phyloP scores from a whole-genome alignment of 192 early-diverging fungal species.

The Entomortierella chlamydospora region DNA sequence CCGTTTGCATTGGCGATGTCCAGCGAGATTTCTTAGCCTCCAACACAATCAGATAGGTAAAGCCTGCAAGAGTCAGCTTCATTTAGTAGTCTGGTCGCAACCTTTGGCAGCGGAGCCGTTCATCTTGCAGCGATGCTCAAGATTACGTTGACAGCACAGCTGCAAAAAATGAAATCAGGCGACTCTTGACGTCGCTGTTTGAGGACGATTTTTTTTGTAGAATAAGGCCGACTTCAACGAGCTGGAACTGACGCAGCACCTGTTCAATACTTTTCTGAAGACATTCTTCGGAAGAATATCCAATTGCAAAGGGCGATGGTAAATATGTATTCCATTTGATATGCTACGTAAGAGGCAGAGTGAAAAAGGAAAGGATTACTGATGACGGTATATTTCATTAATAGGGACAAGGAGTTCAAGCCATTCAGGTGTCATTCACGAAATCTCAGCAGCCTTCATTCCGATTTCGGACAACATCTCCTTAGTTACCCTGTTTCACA shows the following conservation, averaged over 20 bases:
- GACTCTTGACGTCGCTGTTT: slow-evolving; percentile 21
- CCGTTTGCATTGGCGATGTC: slow-evolving; percentile 17
- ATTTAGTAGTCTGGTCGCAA: slow-evolving; percentile 6
- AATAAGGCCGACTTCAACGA: slow-evolving; percentile 15
- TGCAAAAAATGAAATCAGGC: slow-evolving; percentile 15
- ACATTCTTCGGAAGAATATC: slow-evolving; percentile 15
- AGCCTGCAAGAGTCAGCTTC: slow-evolving; percentile 9
- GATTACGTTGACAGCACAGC: slow-evolving; percentile 12
- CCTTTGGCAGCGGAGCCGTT: slow-evolving; percentile 12
- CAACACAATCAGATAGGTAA: slow-evolving; percentile 14
- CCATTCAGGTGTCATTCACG: slow-evolving; percentile 10
- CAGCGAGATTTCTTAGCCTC: slow-evolving; percentile 8
- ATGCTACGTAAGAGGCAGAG: slow-evolving; percentile 2
- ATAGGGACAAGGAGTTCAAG: slow-evolving; percentile 11
- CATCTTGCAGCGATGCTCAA: slow-evolving; percentile 8
- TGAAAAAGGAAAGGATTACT: background rate
- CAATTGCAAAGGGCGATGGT: slow-evolving; percentile 15
- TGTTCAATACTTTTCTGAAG: slow-evolving; percentile 17
- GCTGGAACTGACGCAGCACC: slow-evolving; percentile 11
- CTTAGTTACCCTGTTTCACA: slow-evolving; percentile 12
- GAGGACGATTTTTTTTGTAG: slow-evolving; percentile 21
- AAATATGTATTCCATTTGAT: slow-evolving; percentile 9
- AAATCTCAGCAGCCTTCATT: slow-evolving; percentile 19
- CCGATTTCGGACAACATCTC: slow-evolving; percentile 21
- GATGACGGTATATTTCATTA: slow-evolving; percentile 6